Evolutionary conservation across 441 rosid species (phyloP), one percentile per base, ranked within the genome.

Genomic region (Gossypium davidsonii): DNA sequence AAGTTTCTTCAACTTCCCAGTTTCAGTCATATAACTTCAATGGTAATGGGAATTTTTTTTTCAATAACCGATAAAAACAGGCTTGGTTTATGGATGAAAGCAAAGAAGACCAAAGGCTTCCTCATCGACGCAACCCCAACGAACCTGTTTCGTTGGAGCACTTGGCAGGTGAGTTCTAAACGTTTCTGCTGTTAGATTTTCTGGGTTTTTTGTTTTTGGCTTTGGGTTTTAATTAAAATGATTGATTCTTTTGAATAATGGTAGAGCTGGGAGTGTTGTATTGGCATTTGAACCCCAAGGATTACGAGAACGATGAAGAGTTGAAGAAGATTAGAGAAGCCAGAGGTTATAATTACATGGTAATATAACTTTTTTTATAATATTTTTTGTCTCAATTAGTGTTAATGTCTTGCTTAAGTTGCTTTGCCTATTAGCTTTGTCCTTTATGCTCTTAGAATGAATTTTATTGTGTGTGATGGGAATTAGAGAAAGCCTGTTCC

Each of bases 51-150:
- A 31, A 26, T 20, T 18, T 8, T 9, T 70, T 51, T 3, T 6
- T 25, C 25, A 4, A 59, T 20, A 46, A 46, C 51, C 8, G 23
- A 26, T 6, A 39, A 52, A 67, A 4, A 7, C 34, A 91, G 96
- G 91, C 98, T 53, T 93, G 98, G 98, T 86, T 84, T 76, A 83
- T 91, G 93, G 89, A 89, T 71, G 92, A 89, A n/a, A 85, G 78
- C 79, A 71, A 63, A 15, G 89, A 85, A 64, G 98, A 93, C 34
- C 89, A 86, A 76, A 85, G 97, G 80, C 85, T 87, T 21, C 90
- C 91, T 66, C 97, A 83, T 77, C 89, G 74, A 76, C 83, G 86
- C 58, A 73, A 81, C 72, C 93, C 93, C 0, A 82, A 83, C 20
- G 87, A 91, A 78, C 46, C 80, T 10, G 90, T 88, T 48, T 64